Base-by-base conservation (phyloP, 2,329 filamentous ascomycete species). In the Xylariaceae sp. region DNA sequence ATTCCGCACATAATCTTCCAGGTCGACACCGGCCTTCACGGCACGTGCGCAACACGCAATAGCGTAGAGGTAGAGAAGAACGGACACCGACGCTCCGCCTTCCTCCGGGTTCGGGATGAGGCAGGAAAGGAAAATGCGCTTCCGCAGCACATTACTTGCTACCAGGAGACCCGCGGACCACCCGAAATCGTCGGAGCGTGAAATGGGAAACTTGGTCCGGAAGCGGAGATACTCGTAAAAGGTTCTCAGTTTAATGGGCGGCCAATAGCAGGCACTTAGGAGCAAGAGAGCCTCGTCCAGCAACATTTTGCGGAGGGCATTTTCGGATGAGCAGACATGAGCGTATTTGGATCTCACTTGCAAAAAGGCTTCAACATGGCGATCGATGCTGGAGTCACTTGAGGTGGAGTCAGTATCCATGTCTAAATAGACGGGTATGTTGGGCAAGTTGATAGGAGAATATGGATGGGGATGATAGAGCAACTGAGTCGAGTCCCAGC, bases 271-370 rank as follows among this genome's bases (percentile, higher is more conserved):
- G 20, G 9, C 40, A 12, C 50, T 20, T 10, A 59, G 20, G 46
- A 49, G n/a, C 6, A 54, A 10, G 21, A 60, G 23, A 7, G 57
- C 57, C 4, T 57, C 50, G 26, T 54, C 47, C 5, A 57, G 16
- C 1, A 19, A 7, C 40, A 60, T 40, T 4, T 16, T 12, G 18
- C 10, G 19, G 3, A 56, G 40, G 19, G 2, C 9, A 7, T 40
- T 20, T 16, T 54, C 47, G 43, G 19, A 7, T 23, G 18, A 12
- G 32, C n/a, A 18, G 26, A 12, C 21, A 14, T 37, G 4, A 9
- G 23, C 9, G 23, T 26, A 26, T 26, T 26, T 26, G 23, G 23
- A 4, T 26, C 23, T 26, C 4, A 26, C 9, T 26, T 26, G 9
- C 23, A 4, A 9, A 26, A 26, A n/a, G n/a, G n/a, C n/a, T 26